Percentiles rank a stretch among this genome's conserved stretches.
phyloP scores from a whole-genome alignment of 2,329 filamentous ascomycete species.

The Rhynchosporium agropyri region DNA sequence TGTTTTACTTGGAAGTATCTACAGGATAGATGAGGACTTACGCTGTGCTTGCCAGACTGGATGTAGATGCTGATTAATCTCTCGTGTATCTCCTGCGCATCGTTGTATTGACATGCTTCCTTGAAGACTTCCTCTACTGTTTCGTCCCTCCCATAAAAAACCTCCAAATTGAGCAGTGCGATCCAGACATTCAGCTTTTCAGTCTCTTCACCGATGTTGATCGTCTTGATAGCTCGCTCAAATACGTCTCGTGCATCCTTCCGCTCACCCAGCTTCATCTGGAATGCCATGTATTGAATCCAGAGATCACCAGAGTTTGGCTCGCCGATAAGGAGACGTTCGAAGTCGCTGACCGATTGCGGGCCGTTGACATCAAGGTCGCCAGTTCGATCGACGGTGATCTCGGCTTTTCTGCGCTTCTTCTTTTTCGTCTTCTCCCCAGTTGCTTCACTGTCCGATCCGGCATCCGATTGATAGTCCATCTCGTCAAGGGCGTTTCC shows the following conservation, averaged over 20 bases:
- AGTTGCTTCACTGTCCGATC: slow-evolving; percentile 48
- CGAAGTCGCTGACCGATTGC: slow-evolving; percentile 88
- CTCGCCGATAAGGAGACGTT: slow-evolving; percentile 87
- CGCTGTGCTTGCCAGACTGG: slow-evolving; percentile 80
- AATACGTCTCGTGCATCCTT: slow-evolving; percentile 86
- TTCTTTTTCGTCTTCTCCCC: slow-evolving; percentile 62
- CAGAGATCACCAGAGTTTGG: slow-evolving; percentile 92
- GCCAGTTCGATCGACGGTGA: slow-evolving; percentile 87
- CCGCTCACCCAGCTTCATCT: slow-evolving; percentile 88
- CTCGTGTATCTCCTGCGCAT: slow-evolving; percentile 86
- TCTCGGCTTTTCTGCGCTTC: slow-evolving; percentile 74
- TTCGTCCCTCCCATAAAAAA: slow-evolving; percentile 83
- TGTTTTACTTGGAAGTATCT: neutral
- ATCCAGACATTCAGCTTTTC: slow-evolving; percentile 97
- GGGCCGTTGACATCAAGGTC: slow-evolving; percentile 87
- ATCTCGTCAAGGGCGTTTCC: slow-evolving; percentile 65
- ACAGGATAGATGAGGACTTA: slow-evolving; percentile 50
- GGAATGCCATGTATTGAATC: slow-evolving; percentile 99
- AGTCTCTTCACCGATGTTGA: slow-evolving; percentile 85
- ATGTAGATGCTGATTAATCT: slow-evolving; percentile 93
- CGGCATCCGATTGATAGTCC: slow-evolving; percentile 45
- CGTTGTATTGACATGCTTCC: slow-evolving; percentile 91
- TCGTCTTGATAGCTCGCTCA: slow-evolving; percentile 86
- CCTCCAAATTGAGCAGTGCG: slow-evolving; percentile 90
- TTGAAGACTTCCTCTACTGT: slow-evolving; percentile 85